Percentiles rank a stretch among this genome's conserved stretches.
Evolutionary conservation across 1,139 yeast species (phyloP).

Genomic region (Lodderomyces pseudojiufengensis): DNA sequence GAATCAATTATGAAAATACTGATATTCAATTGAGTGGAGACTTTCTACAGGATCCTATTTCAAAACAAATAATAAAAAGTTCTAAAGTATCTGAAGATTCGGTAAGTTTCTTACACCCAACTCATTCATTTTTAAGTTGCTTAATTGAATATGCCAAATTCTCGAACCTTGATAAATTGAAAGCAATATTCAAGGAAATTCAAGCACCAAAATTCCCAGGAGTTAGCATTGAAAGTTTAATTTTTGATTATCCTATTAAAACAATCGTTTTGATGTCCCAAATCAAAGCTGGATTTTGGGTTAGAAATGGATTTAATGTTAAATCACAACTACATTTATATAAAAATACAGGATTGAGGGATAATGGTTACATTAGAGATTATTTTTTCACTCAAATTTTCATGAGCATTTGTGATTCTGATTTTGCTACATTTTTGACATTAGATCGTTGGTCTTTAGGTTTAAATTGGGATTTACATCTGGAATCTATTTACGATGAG

Average conservation of each 20-base stretch:
- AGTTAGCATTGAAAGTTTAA: slow-evolving; percentile 18
- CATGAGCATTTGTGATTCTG: slow-evolving; percentile 55
- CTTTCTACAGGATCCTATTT: slow-evolving; percentile 22
- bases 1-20: slow-evolving; percentile 24
- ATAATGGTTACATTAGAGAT: slow-evolving; percentile 77
- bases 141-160: slow-evolving; percentile 53
- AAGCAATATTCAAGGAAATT: slow-evolving; percentile 16
- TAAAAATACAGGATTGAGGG: slow-evolving; percentile 77
- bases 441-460: slow-evolving; percentile 55
- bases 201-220: slow-evolving; percentile 1
- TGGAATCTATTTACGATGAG: slow-evolving; percentile 30
- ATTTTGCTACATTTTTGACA: slow-evolving; percentile 55
- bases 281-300: slow-evolving; percentile 59
- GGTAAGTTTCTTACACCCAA: slow-evolving; percentile 76
- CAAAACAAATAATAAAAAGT: slow-evolving; percentile 21
- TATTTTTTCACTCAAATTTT: slow-evolving; percentile 68
- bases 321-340: slow-evolving; percentile 78
- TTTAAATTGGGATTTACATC: slow-evolving; percentile 6
- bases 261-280: slow-evolving; percentile 59
- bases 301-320: slow-evolving; percentile 61
- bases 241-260: slow-evolving; percentile 75
- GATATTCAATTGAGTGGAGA: slow-evolving; percentile 23
- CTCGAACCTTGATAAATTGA: slow-evolving; percentile 18
- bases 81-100: slow-evolving; percentile 35
- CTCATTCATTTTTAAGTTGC: slow-evolving; percentile 73